phyloP scores from a whole-genome alignment of 352 stramenopile genomes.

The Phytophthora colocasiae region DNA sequence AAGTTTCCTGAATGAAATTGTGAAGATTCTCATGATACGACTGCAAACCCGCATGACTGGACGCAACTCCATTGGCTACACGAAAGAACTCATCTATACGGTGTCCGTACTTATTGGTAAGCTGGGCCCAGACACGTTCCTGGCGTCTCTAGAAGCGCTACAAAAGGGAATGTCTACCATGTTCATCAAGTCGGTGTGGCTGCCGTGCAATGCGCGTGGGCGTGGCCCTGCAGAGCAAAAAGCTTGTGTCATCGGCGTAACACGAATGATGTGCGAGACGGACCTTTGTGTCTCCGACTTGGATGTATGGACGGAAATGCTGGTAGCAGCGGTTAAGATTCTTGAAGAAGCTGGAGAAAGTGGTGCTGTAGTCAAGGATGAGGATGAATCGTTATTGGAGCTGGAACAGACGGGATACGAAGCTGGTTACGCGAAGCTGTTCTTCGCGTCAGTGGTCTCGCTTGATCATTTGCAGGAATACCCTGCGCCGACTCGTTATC shows the following conservation, averaged over 20 bases:
- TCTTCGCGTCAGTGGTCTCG: constrained; percentile 88
- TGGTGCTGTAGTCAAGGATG: constrained; percentile 62
- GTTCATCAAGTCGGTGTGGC: constrained; percentile 90
- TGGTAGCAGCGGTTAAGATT: constrained; percentile 58
- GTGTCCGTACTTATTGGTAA: constrained; percentile 91
- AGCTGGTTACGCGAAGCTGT: constrained; percentile 93
- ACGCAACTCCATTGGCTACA: constrained; percentile 84
- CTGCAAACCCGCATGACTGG: constrained; percentile 92
- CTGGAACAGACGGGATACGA: constrained; percentile 92
- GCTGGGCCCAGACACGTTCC: constrained; percentile 79
- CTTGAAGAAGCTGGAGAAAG: constrained; percentile 75
- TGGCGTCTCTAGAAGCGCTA: constrained; percentile 86
- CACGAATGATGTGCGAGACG: constrained; percentile 77
- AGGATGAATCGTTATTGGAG: constrained; percentile 84
- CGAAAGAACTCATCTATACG: constrained; percentile 92
- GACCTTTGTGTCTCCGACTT: constrained; percentile 64
- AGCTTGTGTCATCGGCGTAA: constrained; percentile 73
- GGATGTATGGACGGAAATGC: constrained; percentile 60
- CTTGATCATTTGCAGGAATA: constrained; percentile 91
- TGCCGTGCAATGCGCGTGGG: constrained; percentile 84
- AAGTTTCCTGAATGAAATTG: constrained; percentile 90
- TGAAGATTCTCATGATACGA: constrained; percentile 96
- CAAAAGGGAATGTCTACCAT: constrained; percentile 93
- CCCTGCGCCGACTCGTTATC: constrained; percentile 57
- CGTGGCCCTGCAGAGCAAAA: constrained; percentile 70